phyloP scores from a whole-genome alignment of 2,329 filamentous ascomycete species.

The Neonectria magnoliae region DNA sequence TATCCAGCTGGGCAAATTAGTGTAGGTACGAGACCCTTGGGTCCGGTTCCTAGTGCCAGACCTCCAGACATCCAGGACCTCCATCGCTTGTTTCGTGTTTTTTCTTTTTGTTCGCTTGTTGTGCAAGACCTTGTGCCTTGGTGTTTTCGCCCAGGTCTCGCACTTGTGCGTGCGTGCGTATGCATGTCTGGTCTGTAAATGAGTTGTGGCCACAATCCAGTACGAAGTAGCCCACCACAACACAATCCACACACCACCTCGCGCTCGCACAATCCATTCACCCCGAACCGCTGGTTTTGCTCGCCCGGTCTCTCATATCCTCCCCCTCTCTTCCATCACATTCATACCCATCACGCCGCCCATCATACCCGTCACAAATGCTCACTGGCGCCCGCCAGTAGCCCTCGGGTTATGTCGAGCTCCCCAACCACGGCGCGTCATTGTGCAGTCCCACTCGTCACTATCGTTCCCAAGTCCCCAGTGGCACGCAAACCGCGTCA shows the following conservation, averaged over 20 bases:
- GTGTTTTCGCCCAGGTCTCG: conserved; percentile 7
- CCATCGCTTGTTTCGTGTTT: conserved; percentile 20
- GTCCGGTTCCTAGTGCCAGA: neutral
- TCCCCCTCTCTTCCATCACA: conserved; percentile 1
- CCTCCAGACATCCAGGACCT: neutral
- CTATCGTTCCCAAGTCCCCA: conserved; percentile 34
- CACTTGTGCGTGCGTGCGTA: conserved; percentile 16
- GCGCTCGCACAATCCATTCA: conserved; percentile 2
- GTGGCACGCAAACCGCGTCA: conserved; percentile 48
- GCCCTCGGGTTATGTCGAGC: conserved; percentile 39
- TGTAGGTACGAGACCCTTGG: conserved; percentile 29
- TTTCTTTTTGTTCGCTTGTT: conserved; percentile 6
- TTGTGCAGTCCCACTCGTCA: conserved; percentile 37
- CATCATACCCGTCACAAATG: conserved; percentile 16
- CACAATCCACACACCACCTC: conserved; percentile 12
- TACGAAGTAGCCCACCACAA: neutral
- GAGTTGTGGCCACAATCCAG: conserved; percentile 20
- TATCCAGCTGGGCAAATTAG: conserved; percentile 43
- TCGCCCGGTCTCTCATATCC: neutral
- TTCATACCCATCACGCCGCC: conserved; percentile 10
- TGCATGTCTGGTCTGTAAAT: conserved; percentile 21
- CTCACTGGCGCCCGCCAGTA: conserved; percentile 23
- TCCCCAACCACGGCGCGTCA: conserved; percentile 35
- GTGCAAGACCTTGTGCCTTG: conserved; percentile 22
- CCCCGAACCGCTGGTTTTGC: neutral